Conservation (phyloP, 768 basidiomycete species). For the Lactarius pseudohatsudake region DNA sequence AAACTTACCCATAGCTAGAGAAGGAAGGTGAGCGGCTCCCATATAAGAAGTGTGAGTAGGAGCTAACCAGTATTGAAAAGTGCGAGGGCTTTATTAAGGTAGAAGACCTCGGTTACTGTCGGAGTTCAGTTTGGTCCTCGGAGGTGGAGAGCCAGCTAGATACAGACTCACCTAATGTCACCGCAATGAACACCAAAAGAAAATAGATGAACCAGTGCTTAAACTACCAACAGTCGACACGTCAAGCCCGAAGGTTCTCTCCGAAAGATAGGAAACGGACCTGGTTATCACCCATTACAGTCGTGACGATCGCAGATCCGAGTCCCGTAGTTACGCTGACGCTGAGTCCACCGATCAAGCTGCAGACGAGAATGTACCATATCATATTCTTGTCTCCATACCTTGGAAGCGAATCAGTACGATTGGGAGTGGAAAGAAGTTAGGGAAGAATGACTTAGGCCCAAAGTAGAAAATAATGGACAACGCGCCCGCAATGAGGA, state of each 20-base stretch:
- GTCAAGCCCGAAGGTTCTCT: slow-evolving; percentile 15
- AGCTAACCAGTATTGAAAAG: slow-evolving; percentile 84
- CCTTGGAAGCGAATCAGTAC: slow-evolving; percentile 36
- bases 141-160: slow-evolving; percentile 13
- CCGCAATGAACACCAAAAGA: slow-evolving; percentile 74
- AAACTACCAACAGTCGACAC: slow-evolving; percentile 52
- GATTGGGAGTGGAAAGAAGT: slow-evolving; percentile 4
- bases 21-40: slow-evolving; percentile 27
- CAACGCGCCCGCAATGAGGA: slow-evolving; percentile 63
- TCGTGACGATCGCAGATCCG: slow-evolving; percentile 86
- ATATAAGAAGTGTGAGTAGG: slow-evolving; percentile 1
- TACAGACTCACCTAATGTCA: slow-evolving; percentile 69
- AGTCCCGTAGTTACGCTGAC: slow-evolving; percentile 95
- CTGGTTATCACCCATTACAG: slow-evolving; percentile 74
- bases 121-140: slow-evolving; percentile 19
- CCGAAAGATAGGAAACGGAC: slow-evolving; percentile 38
- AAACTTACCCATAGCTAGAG: slow-evolving; percentile 61
- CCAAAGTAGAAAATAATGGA: slow-evolving; percentile 82
- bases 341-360: slow-evolving; percentile 93
- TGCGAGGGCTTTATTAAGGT: slow-evolving; percentile 93
- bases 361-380: slow-evolving; percentile 93
- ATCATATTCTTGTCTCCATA: slow-evolving; percentile 93
- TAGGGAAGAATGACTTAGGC: slow-evolving; percentile 51
- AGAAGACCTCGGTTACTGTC: slow-evolving; percentile 87
- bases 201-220: slow-evolving; percentile 93